Base-by-base conservation (phyloP, 2,329 filamentous ascomycete genomes). In the Chaetothyriales sp. region DNA sequence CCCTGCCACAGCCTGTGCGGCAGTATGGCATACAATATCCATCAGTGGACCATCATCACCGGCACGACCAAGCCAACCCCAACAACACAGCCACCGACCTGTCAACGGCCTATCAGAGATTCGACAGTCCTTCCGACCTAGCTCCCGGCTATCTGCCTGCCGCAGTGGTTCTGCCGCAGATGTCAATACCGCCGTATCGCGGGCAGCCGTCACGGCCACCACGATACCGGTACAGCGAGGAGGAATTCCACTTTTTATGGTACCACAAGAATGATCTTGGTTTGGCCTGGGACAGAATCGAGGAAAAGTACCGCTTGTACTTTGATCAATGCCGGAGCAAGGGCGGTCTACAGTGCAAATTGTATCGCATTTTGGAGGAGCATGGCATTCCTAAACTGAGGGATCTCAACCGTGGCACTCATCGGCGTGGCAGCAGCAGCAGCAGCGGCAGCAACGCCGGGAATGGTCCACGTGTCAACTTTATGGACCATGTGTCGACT, bases 181-280 rank as follows among this genome's bases (percentile, higher is more conserved):
- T 39, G 32, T 15, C 10, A 39, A 39, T 15, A 15, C 32, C 32
- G 5, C 12, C 32, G 15, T 15, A 39, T 15, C 32, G 32, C 15
- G 32, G 32, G 5, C 32, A 39, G 19, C 26, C 32, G 5, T 47
- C 51, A 15, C 66, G 69, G 3, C 61, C 66, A 5, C 67, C 68
- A n/a, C 64, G 70, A 4, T 69, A 68, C 22, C 70, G 70, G 59
- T 73, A 73, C 59, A 65, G 66, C 44, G 64, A 68, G 48, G 70
- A 73, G 60, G 68, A 73, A 53, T 67, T 67, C 63, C 69, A 68
- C 58, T 73, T 73, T 53, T 71, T 73, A 53, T 73, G 70, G 70
- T 73, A 73, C 56, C 68, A 71, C 58, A 68, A 70, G 6, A 68
- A 69, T 22, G 70, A 73, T 55, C 63, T 72, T 22, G 63, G 63